Base-by-base conservation (phyloP, 805 yeast species). In the Kockiozyma suomiensis region DNA sequence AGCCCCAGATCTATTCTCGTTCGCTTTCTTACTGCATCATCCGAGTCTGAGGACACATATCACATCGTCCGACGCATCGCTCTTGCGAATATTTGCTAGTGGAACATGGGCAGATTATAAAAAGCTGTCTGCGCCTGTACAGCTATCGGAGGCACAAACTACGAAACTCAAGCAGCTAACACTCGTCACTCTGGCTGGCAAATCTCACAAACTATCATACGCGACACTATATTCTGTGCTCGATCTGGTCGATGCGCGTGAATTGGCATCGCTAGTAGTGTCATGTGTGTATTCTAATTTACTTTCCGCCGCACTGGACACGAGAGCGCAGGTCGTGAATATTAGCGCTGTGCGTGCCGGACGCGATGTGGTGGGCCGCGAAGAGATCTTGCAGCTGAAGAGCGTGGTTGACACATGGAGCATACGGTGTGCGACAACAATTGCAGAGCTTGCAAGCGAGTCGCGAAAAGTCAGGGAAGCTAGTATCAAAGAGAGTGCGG, bases 31-130 rank as follows among this genome's bases (percentile, higher is more conserved):
- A 17, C 35, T 50, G 12, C 50, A 41, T 35, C 33, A 49, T 23
- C 54, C 56, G 12, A 21, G 51, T 2, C 19, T 62, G 10, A 43
- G n/a, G 21, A 15, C 19, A 17, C 56, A 58, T 12, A 56, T 62
- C 19, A 12, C 45, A 17, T 5, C 48, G 5, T 21, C 43, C n/a
- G 50, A 46, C 38, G 3, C 42, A 12, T 30, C 32, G 1, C 48
- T 62, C 12, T 47, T 62, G 25, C 56, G 56, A 8, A 35, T 62
- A 12, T 62, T 62, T 21, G 57, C 65, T 7, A 28, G 52, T 26
- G 66, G 66, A 33, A 56, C 65, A 5, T 62, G 64, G 66, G n/a
- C 35, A 7, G 64, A 62, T 26, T 62, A 62, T 53, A 17, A 43
- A 10, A 35, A 49, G 13, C 32, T 10, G 12, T n/a, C 17, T 3